Conservation (phyloP, 2,329 filamentous ascomycete species). For the Penicillium sp. region DNA sequence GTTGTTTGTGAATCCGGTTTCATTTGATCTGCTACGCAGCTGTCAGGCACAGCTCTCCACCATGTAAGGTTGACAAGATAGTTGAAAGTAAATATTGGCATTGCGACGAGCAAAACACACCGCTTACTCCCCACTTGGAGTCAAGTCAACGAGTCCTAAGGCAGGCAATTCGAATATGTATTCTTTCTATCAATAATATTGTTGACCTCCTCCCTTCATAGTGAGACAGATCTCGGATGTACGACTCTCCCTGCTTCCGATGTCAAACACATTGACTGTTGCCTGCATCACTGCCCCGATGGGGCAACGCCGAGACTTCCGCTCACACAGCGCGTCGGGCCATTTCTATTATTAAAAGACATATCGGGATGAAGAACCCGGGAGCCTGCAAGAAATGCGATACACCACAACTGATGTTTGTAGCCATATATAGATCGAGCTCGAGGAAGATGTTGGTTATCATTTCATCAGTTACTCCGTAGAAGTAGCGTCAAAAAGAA, state of each 20-base stretch:
- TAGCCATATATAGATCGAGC: neutral
- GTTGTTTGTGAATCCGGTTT: slow-evolving; percentile 30
- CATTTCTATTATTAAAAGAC: slow-evolving; percentile 21
- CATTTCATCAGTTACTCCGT: too few relatives aligned
- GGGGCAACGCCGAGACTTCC: neutral
- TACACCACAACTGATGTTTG: neutral
- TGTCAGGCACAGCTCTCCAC: slow-evolving; percentile 26
- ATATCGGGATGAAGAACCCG: slow-evolving; percentile 7
- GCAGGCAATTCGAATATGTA: neutral
- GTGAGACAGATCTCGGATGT: slow-evolving; percentile 24
- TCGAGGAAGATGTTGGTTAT: neutral
- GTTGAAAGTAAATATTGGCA: slow-evolving; percentile 25
- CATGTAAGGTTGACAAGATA: slow-evolving; percentile 22
- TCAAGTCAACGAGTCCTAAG: neutral
- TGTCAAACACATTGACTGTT: slow-evolving; percentile 22
- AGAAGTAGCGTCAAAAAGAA: neutral
- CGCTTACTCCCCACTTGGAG: slow-evolving; percentile 1
- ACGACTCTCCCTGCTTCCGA: slow-evolving; percentile 22
- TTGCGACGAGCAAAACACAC: slow-evolving; percentile 29
- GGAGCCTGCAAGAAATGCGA: slow-evolving; percentile 19
- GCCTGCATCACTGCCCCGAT: slow-evolving; percentile 28
- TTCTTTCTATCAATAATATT: slow-evolving; percentile 15
- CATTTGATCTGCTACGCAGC: slow-evolving; percentile 25
- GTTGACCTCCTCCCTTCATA: neutral
- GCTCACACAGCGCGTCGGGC: slow-evolving; percentile 1